Conservation (phyloP, 345 rosid species). For the Ricinus communis region DNA sequence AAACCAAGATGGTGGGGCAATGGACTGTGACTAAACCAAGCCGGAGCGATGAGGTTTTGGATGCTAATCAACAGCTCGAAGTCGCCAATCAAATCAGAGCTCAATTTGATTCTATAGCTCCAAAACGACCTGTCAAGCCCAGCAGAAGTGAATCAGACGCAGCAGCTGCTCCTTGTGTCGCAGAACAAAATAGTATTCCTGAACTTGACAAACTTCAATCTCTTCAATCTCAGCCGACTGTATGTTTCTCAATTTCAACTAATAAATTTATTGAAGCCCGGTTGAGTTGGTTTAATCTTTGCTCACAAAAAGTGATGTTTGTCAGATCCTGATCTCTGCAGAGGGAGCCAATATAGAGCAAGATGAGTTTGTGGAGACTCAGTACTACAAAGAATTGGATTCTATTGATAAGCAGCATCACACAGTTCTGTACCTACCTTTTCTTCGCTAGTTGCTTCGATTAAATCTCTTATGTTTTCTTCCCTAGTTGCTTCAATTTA, state of each 20-base stretch:
- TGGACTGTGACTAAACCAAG: constrained; percentile 58
- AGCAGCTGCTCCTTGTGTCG: constrained; percentile 11
- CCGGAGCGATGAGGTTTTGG: constrained; percentile 74
- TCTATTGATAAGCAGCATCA: constrained; percentile 71
- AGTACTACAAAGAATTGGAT: constrained; percentile 54
- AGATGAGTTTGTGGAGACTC: constrained; percentile 66
- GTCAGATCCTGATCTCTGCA: constrained; percentile 31
- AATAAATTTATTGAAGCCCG: background rate
- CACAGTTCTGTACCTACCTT: constrained; percentile 36
- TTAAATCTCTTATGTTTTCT: background rate
- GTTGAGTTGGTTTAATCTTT: background rate
- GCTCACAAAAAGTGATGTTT: background rate
- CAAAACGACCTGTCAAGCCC: constrained; percentile 73
- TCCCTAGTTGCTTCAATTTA: background rate
- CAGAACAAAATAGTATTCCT: constrained; percentile 33
- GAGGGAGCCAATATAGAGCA: constrained; percentile 27
- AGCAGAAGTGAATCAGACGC: constrained; percentile 62
- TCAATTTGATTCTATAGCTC: constrained; percentile 59
- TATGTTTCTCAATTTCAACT: constrained; percentile 4
- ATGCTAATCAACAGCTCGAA: constrained; percentile 46
- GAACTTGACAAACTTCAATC: constrained; percentile 63
- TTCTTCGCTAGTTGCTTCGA: background rate
- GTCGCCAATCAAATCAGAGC: constrained; percentile 53
- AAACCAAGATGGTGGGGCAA: constrained; percentile 27
- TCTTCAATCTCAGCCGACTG: constrained; percentile 53